phyloP scores from a whole-genome alignment of 768 basidiomycete species.

The Mycena rosella region DNA sequence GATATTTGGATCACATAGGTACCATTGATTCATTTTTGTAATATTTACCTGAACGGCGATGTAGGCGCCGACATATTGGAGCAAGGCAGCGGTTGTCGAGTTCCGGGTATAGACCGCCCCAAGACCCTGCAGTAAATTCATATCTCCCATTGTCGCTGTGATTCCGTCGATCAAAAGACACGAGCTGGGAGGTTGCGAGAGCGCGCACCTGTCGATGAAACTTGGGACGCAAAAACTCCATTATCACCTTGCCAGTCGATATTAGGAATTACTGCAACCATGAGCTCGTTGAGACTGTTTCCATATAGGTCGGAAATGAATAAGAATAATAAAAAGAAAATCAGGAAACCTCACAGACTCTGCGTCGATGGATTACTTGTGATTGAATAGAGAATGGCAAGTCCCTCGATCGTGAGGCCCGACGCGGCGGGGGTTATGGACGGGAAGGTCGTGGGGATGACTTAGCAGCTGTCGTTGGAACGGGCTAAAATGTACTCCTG shows the following conservation, averaged over 20 bases:
- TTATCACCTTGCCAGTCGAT: constrained; percentile 6
- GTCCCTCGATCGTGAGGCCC: constrained; percentile 21
- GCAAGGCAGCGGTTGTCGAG: not conserved
- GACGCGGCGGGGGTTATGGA: not conserved
- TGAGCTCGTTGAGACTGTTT: not conserved
- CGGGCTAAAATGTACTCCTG: constrained; percentile 13
- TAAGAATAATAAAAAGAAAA: not conserved
- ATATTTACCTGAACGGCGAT: constrained; percentile 14
- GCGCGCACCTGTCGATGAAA: too few species aligned
- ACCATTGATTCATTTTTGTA: not conserved
- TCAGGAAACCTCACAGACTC: constrained; percentile 1
- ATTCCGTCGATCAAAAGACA: not conserved
- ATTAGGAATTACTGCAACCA: not conserved
- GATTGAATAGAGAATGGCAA: constrained; percentile 4
- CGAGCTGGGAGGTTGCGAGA: not conserved
- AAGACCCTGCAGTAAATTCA: constrained; percentile 12
- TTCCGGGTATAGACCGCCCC: not conserved
- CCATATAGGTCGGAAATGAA: not conserved
- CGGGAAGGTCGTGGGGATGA: not conserved
- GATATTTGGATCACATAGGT: not conserved
- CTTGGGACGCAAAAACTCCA: too few species aligned
- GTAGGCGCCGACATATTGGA: constrained; percentile 8
- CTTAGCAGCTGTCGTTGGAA: not conserved
- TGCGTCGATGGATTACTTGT: constrained; percentile 2
- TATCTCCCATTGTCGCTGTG: not conserved